phyloP scores from a whole-genome alignment of 2,329 filamentous ascomycete genomes.

The Lachnellula subtilissima region DNA sequence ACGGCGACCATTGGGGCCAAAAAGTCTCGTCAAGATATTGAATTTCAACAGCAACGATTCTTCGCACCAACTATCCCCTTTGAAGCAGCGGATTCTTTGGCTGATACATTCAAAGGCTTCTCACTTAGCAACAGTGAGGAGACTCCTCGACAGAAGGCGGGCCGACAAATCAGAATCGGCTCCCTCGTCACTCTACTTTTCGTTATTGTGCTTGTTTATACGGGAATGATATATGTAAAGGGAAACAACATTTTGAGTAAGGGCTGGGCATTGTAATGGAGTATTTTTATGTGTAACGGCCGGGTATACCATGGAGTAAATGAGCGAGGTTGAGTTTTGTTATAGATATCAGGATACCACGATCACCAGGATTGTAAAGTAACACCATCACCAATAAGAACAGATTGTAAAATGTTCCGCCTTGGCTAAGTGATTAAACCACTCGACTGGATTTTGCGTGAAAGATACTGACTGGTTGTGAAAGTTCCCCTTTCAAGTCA shows the following conservation, averaged over 20 bases:
- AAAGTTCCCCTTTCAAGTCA: too few relatives aligned
- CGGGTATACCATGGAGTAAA: background rate
- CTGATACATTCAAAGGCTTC: constrained; percentile 17
- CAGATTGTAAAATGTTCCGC: background rate
- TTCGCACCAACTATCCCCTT: constrained; percentile 15
- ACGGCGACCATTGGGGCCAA: background rate
- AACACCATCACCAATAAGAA: background rate
- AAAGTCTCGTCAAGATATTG: constrained; percentile 23
- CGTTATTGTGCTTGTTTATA: background rate
- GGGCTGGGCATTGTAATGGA: background rate
- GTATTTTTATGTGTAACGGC: background rate
- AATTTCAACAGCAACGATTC: constrained; percentile 46
- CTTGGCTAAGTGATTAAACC: too few relatives aligned
- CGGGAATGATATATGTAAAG: background rate
- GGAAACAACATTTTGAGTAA: background rate
- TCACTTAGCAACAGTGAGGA: constrained; percentile 13
- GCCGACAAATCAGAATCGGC: background rate
- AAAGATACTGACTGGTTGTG: too few relatives aligned
- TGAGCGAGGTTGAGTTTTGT: background rate
- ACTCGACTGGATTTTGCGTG: too few relatives aligned
- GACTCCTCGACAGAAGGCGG: background rate
- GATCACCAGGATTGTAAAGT: background rate
- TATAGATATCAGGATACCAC: background rate
- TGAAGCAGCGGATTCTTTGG: constrained; percentile 17
- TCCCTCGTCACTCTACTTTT: background rate